Evolutionary conservation across 2,329 filamentous ascomycete genomes (phyloP).

Genomic region (Neofusicoccum ribis): DNA sequence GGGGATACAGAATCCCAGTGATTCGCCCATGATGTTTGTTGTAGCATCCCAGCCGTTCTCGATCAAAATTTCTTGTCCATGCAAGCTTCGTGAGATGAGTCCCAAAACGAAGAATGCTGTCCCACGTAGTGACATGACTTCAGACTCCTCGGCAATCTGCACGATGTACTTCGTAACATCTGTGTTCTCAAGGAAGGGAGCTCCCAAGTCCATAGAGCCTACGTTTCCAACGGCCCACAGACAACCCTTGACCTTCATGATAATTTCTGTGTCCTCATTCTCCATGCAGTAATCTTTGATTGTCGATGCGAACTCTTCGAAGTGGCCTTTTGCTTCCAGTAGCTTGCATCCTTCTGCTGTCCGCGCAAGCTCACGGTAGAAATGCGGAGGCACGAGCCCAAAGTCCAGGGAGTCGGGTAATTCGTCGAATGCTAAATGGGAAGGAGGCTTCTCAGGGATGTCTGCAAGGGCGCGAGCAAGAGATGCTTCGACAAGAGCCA

Average conservation of each 20-base stretch:
- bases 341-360: conserved; percentile 91
- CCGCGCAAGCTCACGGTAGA: conserved; percentile 91
- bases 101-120: conserved; percentile 97
- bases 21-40: conserved; percentile 77
- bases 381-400: conserved; percentile 83
- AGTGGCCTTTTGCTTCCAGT: conserved; percentile 89
- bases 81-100: conserved; percentile 85
- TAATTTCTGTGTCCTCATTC: conserved; percentile 77
- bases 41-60: conserved; percentile 93
- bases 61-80: conserved; percentile 86
- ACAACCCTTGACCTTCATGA: conserved; percentile 94
- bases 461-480: conserved; percentile 79
- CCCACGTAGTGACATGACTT: conserved; percentile 88
- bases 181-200: conserved; percentile 85
- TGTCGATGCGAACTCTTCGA: conserved; percentile 86
- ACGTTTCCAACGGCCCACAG: conserved; percentile 98
- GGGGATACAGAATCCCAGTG: conserved; percentile 85
- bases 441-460: conserved; percentile 57
- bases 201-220: conserved; percentile 95
- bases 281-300: conserved; percentile 87
- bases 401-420: conserved; percentile 51
- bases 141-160: conserved; percentile 80
- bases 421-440: conserved; percentile 43
- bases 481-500: conserved; percentile 91
- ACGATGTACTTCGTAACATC: conserved; percentile 88